Percentiles rank a stretch among this genome's conserved stretches.
Evolutionary conservation across 768 basidiomycete species (phyloP).

Genomic region (Cubamyces sp.): DNA sequence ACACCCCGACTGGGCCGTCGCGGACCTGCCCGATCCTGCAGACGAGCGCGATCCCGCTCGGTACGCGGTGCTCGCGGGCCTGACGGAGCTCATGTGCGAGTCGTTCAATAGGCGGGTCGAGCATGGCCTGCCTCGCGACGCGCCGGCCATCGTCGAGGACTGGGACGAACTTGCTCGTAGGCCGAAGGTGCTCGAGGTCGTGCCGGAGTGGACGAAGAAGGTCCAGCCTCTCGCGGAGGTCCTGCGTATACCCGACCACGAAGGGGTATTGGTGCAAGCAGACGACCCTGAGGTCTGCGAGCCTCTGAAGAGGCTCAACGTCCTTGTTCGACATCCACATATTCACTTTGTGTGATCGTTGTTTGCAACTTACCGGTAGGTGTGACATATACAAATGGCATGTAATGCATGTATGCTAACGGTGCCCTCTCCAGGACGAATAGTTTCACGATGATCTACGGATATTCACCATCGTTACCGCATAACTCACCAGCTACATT

Average conservation of each 20-base stretch:
- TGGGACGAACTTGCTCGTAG: constrained; percentile 36
- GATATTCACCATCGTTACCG: no score
- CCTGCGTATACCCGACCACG: not conserved
- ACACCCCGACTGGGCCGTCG: constrained; percentile 4
- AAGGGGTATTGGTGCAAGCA: not conserved
- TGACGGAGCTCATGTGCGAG: not conserved
- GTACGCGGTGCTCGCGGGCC: constrained; percentile 1
- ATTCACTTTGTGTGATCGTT: not conserved
- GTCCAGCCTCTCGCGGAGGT: constrained; percentile 6
- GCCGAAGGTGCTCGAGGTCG: constrained; percentile 35
- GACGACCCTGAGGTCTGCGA: not conserved
- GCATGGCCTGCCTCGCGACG: constrained; percentile 38
- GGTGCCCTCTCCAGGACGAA: no score
- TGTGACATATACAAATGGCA: no score
- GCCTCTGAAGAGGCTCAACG: not conserved
- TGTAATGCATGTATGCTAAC: no score
- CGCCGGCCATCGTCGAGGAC: constrained; percentile 38
- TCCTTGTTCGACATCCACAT: not conserved
- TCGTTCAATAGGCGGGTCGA: constrained; percentile 28
- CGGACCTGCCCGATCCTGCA: not conserved
- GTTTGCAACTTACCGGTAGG: not conserved
- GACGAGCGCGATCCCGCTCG: constrained; percentile 3
- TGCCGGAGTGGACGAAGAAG: constrained; percentile 35
- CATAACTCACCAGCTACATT: no score
- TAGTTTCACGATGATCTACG: no score